phyloP scores from a whole-genome alignment of 176 grass and related monocot species.

The Otatea glauca region DNA sequence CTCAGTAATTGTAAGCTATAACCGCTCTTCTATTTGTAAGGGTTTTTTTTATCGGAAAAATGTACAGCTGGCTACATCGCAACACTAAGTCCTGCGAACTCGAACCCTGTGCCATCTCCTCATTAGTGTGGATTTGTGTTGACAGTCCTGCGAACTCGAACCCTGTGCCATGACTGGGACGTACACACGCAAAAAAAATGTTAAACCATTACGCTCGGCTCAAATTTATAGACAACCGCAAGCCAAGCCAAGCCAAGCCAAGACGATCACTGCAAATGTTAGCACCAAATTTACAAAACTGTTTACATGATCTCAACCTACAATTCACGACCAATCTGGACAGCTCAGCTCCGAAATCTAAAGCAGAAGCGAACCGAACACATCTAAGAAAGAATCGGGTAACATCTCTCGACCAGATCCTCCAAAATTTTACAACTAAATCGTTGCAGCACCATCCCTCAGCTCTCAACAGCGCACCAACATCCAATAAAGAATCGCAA shows the following conservation, averaged over 20 bases:
- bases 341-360: conserved; percentile 16
- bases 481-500: neutral
- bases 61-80: neutral
- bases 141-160: no score
- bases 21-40: neutral
- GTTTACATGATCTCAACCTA: conserved; percentile 39
- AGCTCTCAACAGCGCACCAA: neutral
- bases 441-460: conserved; percentile 11
- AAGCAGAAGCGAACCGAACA: conserved; percentile 6
- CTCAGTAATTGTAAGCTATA: neutral
- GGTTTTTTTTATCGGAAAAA: neutral
- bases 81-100: no score
- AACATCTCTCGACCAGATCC: conserved; percentile 22
- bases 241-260: no score
- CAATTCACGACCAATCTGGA: conserved; percentile 9
- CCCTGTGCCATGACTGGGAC: no score
- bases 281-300: conserved; percentile 44
- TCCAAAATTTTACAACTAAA: conserved; percentile 33
- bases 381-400: conserved; percentile 47
- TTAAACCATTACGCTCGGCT: neutral
- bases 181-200: neutral
- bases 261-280: conserved; percentile 14
- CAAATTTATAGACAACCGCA: neutral
- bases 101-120: no score
- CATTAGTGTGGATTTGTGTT: no score